Base-by-base conservation (phyloP, 768 basidiomycete species). In the Cyclocybe cylindracea region DNA sequence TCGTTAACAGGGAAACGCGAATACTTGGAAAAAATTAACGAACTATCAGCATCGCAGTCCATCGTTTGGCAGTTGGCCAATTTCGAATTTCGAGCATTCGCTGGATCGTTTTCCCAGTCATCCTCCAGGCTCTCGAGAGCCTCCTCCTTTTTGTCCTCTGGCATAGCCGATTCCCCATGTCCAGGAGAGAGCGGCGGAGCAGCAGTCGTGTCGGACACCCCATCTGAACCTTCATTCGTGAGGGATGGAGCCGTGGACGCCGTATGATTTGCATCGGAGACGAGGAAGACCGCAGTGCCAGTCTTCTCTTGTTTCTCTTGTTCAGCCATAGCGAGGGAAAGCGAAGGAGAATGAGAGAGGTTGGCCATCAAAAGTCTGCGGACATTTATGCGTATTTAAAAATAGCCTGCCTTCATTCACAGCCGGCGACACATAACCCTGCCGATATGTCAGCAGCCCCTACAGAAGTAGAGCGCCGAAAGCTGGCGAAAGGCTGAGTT, bases 11-110 rank as follows among this genome's bases (percentile, higher is more conserved):
- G n/a, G 44, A 45, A 10, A 14, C 38, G 18, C 42, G 24, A 36
- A 42, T 8, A n/a, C n/a, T n/a, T 9, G 33, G 42, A 13, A 11
- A 47, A 50, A 18, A 10, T 18, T 8, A 32, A 72, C n/a, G n/a
- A 44, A 86, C 87, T 33, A 86, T 70, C 9, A 64, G 47, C 9
- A 72, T 68, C 0, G 78, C 69, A 18, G 72, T 70, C 87, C 87
- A 89, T 65, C 88, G 88, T 58, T 66, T 78, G 7, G 66, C 41
- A 2, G 57, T 47, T 6, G 78, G 54, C 87, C n/a, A 89, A 62
- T 88, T 89, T n/a, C n/a, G n/a, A n/a, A n/a, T n/a, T n/a, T 14
- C 85, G 71, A n/a, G 87, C 78, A 59, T 89, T 86, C 7, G 68
- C 65, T 10, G 80, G 76, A 54, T 80, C 81, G 47, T 71, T 65